Evolutionary conservation across 129 eudicot genomes (phyloP).

Genomic region (Kitagawia praeruptora): DNA sequence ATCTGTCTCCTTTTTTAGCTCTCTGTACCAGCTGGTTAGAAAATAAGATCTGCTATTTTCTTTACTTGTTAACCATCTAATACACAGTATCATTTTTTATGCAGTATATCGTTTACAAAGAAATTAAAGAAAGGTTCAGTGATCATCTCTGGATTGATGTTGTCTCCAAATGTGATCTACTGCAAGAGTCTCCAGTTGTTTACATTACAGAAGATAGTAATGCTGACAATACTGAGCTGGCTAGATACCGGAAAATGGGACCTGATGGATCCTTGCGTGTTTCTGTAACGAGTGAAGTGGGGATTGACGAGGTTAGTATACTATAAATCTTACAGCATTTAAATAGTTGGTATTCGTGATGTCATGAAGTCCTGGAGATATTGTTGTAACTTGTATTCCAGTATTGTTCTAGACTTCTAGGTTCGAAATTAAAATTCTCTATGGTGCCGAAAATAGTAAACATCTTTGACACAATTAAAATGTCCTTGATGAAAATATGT

Average conservation of each 20-base stretch:
- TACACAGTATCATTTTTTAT: slow-evolving; percentile 14
- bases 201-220: slow-evolving; percentile 53
- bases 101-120: slow-evolving; percentile 71
- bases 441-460: background rate
- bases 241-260: slow-evolving; percentile 65
- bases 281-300: slow-evolving; percentile 56
- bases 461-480: too few species aligned
- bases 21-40: background rate
- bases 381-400: background rate
- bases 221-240: slow-evolving; percentile 46
- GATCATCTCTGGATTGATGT: slow-evolving; percentile 94
- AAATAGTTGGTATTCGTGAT: background rate
- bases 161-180: slow-evolving; percentile 82
- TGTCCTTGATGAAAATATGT: background rate
- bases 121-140: slow-evolving; percentile 62
- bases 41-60: background rate
- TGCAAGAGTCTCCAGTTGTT: slow-evolving; percentile 57
- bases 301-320: slow-evolving; percentile 58
- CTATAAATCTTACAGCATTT: background rate
- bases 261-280: slow-evolving; percentile 79
- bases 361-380: background rate
- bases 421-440: background rate
- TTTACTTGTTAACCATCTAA: slow-evolving; percentile 9
- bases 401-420: background rate
- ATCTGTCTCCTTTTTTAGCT: background rate